Evolutionary conservation across 2,329 filamentous ascomycete species (phyloP).

Genomic region (Xylariaceae sp.): DNA sequence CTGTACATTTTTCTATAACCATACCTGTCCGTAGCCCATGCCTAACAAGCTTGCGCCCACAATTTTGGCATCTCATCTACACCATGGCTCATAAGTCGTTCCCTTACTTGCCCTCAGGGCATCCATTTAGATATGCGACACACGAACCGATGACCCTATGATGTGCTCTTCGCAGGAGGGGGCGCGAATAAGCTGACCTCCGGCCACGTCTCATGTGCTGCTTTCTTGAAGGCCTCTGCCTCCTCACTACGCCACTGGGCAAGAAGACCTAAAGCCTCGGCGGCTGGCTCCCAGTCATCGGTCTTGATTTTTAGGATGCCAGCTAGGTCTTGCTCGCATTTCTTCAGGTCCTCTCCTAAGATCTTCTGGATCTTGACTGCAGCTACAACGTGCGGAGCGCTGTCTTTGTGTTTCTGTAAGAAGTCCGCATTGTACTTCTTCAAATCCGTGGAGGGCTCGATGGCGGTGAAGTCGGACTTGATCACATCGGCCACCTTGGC

Average conservation of each 20-base stretch:
- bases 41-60: not conserved
- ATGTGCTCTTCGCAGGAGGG: constrained; percentile 1
- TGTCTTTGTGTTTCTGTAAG: constrained; percentile 57
- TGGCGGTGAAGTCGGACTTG: constrained; percentile 60
- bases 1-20: too few species aligned
- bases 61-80: not conserved
- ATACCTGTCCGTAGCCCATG: too few species aligned
- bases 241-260: constrained; percentile 48
- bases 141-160: too few species aligned
- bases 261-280: constrained; percentile 38
- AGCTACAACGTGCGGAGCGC: constrained; percentile 59
- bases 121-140: too few species aligned
- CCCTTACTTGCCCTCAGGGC: too few species aligned
- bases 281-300: constrained; percentile 47
- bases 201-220: constrained; percentile 48
- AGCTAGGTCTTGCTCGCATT: constrained; percentile 58
- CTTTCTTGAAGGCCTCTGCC: constrained; percentile 44
- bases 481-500: constrained; percentile 66
- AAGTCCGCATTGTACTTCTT: constrained; percentile 65
- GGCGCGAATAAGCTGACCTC: constrained; percentile 42
- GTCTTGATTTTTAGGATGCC: constrained; percentile 46
- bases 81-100: too few species aligned
- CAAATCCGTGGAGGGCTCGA: constrained; percentile 56
- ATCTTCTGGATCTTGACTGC: constrained; percentile 57
- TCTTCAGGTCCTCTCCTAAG: constrained; percentile 53